Base-by-base conservation (phyloP, 768 basidiomycete genomes). In the Lactifluus rugatus region DNA sequence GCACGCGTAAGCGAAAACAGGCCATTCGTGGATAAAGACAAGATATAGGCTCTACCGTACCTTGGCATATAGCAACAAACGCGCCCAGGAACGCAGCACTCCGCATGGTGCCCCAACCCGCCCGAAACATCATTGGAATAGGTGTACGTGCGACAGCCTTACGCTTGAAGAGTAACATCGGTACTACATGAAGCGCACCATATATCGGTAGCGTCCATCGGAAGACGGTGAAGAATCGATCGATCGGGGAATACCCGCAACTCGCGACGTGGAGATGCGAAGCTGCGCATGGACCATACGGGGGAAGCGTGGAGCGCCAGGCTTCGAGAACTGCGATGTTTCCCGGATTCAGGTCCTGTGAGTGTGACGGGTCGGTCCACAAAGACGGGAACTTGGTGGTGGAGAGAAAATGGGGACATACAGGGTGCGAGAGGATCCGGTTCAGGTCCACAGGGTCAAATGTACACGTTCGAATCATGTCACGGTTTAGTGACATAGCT, bases 101-200 rank as follows among this genome's bases (percentile, higher is more conserved):
- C 39, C 93, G 76, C 62, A 82, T 70, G 25, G 90, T 92, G 11
- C 92, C 93, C 67, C 80, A 70, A 0, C 78, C 72, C 0, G 88
- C 84, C 54, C 76, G 80, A 8, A 82, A 67, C 1, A 93, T 70
- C 73, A 93, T 84, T 41, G 73, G 74, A 25, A 76, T 69, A 0
- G 93, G 93, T 66, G 84, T 79, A 46, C 78, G 74, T 48, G 78
- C 65, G 69, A 95, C 87, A 0, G 74, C 71, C 28, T 78, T 76
- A 42, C 86, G 76, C 65, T 90, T 89, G 71, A 98, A 91, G 3
- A 96, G 74, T 13, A 97, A 73, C 54, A 85, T 78, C 1, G 95
- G 94, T 37, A 96, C 81, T 60, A 95, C 78, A 68, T 97, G 95
- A 37, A 98, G 71, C 0, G 91, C 93, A 16, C 89, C 85, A 65